phyloP scores from a whole-genome alignment of 768 basidiomycete species.

The Mycena kentingensis region DNA sequence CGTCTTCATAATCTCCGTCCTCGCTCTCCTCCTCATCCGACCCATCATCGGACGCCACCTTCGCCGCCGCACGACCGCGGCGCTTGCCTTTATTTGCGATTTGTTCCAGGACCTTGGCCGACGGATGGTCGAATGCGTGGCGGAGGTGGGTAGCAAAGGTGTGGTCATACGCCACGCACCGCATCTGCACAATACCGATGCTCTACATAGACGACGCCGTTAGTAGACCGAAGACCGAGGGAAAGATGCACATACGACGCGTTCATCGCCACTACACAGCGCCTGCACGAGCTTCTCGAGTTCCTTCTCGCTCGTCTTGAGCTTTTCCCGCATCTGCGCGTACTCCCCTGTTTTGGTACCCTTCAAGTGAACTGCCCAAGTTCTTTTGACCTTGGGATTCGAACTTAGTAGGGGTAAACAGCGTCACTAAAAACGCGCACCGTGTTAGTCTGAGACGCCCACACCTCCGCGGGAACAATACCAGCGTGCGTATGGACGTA shows the following conservation, averaged over 20 bases:
- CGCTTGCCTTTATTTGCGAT: too few relatives aligned
- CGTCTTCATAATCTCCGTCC: too few relatives aligned
- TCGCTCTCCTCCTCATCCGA: too few relatives aligned
- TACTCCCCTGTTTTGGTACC: constrained; percentile 21
- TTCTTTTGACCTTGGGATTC: constrained; percentile 19
- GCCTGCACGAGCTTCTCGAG: constrained; percentile 25
- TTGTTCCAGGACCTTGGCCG: too few relatives aligned
- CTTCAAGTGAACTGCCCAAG: constrained; percentile 21
- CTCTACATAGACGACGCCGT: constrained; percentile 23
- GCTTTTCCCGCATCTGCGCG: constrained; percentile 21
- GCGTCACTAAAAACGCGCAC: neutral
- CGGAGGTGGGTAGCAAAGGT: too few relatives aligned
- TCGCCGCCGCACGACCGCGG: too few relatives aligned
- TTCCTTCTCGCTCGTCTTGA: constrained; percentile 11
- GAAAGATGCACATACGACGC: neutral
- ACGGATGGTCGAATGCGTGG: too few relatives aligned
- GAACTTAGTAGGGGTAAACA: neutral
- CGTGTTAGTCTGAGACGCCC: constrained; percentile 8
- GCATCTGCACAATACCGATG: constrained; percentile 35
- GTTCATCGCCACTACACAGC: constrained; percentile 31
- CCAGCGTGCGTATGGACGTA: constrained; percentile 25
- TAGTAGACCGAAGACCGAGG: neutral
- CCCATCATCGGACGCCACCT: too few relatives aligned
- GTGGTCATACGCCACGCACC: constrained; percentile 34
- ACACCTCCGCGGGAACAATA: constrained; percentile 24